Base-by-base conservation (phyloP, 2,329 filamentous ascomycete species). In the Aspergillus vadensis region DNA sequence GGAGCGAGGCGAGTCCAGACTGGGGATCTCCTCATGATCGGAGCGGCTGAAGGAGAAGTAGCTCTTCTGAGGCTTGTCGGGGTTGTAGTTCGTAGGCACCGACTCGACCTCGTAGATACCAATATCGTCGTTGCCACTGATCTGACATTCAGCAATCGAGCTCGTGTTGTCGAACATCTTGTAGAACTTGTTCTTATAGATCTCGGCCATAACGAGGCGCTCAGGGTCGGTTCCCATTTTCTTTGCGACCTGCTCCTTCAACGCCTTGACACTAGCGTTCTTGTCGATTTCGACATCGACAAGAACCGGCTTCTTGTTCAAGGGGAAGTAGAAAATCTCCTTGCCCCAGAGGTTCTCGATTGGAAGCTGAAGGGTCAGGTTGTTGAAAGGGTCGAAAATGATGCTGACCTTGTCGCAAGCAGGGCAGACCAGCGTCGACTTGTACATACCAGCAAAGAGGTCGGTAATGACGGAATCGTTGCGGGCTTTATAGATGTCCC, bases 331-430 rank as follows among this genome's bases (percentile, higher is more conserved):
- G 58, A 86, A 88, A 67, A 98, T 81, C 1, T 84, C 82, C 65
- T 89, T 89, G 60, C 81, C 83, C 90, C 92, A 97, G 48, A 91
- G 84, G 65, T 89, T 92, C 74, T 95, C 90, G 57, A 97, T 86
- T 0, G 95, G 95, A 36, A 99, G 81, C 59, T 96, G 95, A 23
- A 99, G 81, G 0, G 95, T 97, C 61, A 99, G 80, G 66, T 96
- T 95, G 76, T 92, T 97, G 82, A 96, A 99, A 0, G 95, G 95
- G 74, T 99, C 95, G 72, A 99, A 99, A 0, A 95, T 98, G 69
- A 99, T 97, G 84, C 93, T 97, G 77, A 98, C 90, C 79, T 98
- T 99, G 68, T 89, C 85, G 75, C 95, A 99, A 7, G 85, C 85
- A 0, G 95, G 95, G 72, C 95, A 99, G 64, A 95, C 89, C 64